Percentiles rank a stretch among this genome's conserved stretches.
phyloP scores from a whole-genome alignment of 768 basidiomycete genomes.

The Artomyces pyxidatus region DNA sequence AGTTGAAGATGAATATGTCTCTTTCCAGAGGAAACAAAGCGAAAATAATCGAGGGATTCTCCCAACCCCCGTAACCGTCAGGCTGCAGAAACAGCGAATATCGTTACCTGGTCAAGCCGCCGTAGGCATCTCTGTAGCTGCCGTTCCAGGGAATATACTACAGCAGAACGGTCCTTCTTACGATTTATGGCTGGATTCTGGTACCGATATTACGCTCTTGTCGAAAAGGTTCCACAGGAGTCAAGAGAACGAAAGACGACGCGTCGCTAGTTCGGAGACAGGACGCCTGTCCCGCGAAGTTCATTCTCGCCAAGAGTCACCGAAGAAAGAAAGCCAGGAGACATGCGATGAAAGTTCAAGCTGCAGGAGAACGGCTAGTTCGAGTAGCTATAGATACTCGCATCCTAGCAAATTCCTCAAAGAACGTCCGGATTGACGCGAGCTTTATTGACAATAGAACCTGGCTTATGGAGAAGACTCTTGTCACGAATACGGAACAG shows the following conservation, averaged over 20 bases:
- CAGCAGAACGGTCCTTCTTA: not conserved
- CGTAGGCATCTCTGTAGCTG: not conserved
- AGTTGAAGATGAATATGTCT: not conserved
- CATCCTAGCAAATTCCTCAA: conserved; percentile 1
- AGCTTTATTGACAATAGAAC: not conserved
- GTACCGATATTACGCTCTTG: not conserved
- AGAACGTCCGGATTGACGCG: not conserved
- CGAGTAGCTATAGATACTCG: not conserved
- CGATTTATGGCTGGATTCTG: not conserved
- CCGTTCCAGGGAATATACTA: not conserved
- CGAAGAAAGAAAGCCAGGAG: not conserved
- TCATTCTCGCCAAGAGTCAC: not conserved
- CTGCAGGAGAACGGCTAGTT: not conserved
- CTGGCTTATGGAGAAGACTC: conserved; percentile 1
- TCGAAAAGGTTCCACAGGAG: conserved; percentile 15
- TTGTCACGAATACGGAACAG: not conserved
- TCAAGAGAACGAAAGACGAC: conserved; percentile 12
- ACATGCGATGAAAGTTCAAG: not conserved
- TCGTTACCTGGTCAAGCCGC: not conserved
- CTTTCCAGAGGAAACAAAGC: not conserved
- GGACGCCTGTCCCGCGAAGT: not conserved
- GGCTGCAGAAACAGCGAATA: not conserved
- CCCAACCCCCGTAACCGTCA: not conserved
- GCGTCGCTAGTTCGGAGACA: not conserved
- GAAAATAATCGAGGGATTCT: not conserved